phyloP scores from a whole-genome alignment of 2,329 filamentous ascomycete genomes.

The Arachnomyces sp. region DNA sequence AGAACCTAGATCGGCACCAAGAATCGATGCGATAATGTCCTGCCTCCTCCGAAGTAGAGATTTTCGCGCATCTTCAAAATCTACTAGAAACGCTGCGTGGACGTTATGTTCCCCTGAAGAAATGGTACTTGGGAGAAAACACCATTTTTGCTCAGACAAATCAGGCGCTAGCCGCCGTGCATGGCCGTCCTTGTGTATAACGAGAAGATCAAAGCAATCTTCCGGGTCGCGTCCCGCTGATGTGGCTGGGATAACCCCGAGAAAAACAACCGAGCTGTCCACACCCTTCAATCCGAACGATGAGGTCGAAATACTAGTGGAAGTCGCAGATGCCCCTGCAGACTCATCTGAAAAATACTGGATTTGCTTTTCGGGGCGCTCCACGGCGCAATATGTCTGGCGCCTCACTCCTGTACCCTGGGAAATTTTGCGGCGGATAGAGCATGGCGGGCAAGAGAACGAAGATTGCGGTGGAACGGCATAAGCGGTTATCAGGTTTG shows the following conservation, averaged over 20 bases:
- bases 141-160: slow-evolving; percentile 34
- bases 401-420: slow-evolving; percentile 40
- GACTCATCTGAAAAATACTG: slow-evolving; percentile 49
- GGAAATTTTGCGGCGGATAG: slow-evolving; percentile 45
- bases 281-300: slow-evolving; percentile 32
- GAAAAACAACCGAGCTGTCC: slow-evolving; percentile 29
- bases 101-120: slow-evolving; percentile 23
- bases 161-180: slow-evolving; percentile 34
- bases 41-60: slow-evolving; percentile 33
- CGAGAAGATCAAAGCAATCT: slow-evolving; percentile 32
- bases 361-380: slow-evolving; percentile 43
- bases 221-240: slow-evolving; percentile 17
- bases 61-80: slow-evolving; percentile 36
- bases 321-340: slow-evolving; percentile 22
- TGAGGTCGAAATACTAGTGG: slow-evolving; percentile 31
- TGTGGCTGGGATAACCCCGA: slow-evolving; percentile 30
- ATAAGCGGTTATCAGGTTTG: slow-evolving; percentile 54
- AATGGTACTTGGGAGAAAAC: slow-evolving; percentile 27
- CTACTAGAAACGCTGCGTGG: slow-evolving; percentile 30
- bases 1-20: slow-evolving; percentile 23
- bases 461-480: slow-evolving; percentile 53
- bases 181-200: slow-evolving; percentile 37
- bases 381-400: slow-evolving; percentile 50
- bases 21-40: slow-evolving; percentile 30
- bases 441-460: slow-evolving; percentile 52